Evolutionary conservation across 306 rosid species (phyloP).

Genomic region (Dalbergia cultrata): DNA sequence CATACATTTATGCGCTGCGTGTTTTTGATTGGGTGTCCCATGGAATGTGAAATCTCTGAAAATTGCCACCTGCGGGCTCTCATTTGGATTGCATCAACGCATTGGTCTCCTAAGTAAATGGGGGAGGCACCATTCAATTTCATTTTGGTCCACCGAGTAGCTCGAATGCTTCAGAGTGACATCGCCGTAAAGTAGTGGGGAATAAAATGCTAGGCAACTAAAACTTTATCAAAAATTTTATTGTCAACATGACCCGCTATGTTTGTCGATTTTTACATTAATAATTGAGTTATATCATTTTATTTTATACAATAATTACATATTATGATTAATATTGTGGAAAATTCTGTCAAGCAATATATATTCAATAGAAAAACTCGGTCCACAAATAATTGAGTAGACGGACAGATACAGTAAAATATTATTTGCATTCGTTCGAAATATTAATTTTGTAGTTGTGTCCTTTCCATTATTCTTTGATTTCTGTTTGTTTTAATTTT

Average conservation of each 20-base stretch:
- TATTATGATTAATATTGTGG: too few relatives aligned
- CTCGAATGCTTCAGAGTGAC: background rate
- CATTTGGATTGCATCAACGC: background rate
- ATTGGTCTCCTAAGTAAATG: background rate
- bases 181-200: too few relatives aligned
- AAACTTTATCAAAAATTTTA: background rate
- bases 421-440: background rate
- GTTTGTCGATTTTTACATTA: too few relatives aligned
- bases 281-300: too few relatives aligned
- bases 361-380: background rate
- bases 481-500: too few relatives aligned
- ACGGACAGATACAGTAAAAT: background rate
- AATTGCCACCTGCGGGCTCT: conserved; percentile 8
- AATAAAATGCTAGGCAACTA: too few relatives aligned
- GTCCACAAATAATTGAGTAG: background rate
- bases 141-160: background rate
- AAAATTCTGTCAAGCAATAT: too few relatives aligned
- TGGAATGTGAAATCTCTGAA: conserved; percentile 51
- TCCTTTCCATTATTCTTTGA: background rate
- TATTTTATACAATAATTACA: too few relatives aligned
- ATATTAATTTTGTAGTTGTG: background rate
- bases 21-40: conserved; percentile 30
- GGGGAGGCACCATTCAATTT: background rate
- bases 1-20: background rate
- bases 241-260: too few relatives aligned